These are phyloP conservation scores for Verruconis gallopava DNA, from an alignment of 2,329 filamentous ascomycete species.

Conservation along the genomic window DNA sequence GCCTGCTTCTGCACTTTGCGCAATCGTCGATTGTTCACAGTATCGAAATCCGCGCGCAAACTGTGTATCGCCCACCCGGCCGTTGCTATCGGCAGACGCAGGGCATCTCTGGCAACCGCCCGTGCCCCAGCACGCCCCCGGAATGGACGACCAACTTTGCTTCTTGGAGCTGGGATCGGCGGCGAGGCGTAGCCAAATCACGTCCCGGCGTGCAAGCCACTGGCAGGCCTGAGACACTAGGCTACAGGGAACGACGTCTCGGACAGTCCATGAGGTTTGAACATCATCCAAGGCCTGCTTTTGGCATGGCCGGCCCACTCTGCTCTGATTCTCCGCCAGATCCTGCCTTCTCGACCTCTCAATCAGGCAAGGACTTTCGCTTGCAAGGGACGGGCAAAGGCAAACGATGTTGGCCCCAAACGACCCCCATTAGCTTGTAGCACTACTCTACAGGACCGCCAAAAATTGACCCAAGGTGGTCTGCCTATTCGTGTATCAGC, in stretches of 20 bases:
- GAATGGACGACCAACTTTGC: not conserved
- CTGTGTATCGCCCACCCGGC: slow-evolving; percentile 6
- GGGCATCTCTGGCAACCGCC: not conserved
- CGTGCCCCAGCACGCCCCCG: not conserved
- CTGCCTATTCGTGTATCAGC: slow-evolving; percentile 7
- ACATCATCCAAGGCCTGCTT: slow-evolving; percentile 3
- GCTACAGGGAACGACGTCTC: slow-evolving; percentile 1
- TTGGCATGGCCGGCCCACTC: slow-evolving; percentile 4
- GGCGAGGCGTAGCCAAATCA: slow-evolving; percentile 5
- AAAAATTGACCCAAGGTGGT: too few species aligned
- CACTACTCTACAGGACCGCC: too few species aligned
- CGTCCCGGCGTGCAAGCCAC: slow-evolving; percentile 3
- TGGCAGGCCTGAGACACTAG: slow-evolving; percentile 8
- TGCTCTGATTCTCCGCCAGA: slow-evolving; percentile 4
- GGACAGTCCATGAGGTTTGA: not conserved
- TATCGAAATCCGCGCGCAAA: not conserved
- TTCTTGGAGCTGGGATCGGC: slow-evolving; percentile 6
- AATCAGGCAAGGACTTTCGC: slow-evolving; percentile 5
- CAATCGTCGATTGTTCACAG: not conserved
- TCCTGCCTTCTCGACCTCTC: not conserved
- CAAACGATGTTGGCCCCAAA: not conserved
- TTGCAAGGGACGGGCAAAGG: not conserved
- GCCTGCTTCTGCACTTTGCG: not conserved
- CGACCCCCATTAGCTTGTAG: not conserved
- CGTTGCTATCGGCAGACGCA: slow-evolving; percentile 8